Evolutionary conservation across 495 filamentous ascomycete genomes (phyloP).

Genomic region (Hypoxylon crocopeplum): DNA sequence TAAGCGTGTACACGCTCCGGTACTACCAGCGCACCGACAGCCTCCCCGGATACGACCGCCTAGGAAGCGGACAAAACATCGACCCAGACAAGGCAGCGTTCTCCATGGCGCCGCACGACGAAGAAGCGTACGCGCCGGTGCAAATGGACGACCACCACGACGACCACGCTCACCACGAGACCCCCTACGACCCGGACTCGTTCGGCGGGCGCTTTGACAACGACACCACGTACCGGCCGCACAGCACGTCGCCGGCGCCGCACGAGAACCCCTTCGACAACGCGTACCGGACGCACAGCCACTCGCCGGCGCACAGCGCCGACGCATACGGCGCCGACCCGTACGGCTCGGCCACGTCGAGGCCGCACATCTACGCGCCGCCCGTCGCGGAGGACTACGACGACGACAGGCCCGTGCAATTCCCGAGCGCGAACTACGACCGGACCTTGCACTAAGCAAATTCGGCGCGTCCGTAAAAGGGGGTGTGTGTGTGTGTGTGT

Average conservation of each 20-base stretch:
- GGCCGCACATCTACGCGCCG: constrained; percentile 43
- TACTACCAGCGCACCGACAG: constrained; percentile 80
- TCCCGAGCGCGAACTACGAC: constrained; percentile 54
- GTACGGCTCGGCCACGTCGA: constrained; percentile 32
- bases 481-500: neutral
- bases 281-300: constrained; percentile 42
- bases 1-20: constrained; percentile 79
- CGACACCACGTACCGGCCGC: constrained; percentile 41
- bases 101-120: constrained; percentile 62
- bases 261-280: constrained; percentile 53
- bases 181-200: constrained; percentile 43
- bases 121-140: constrained; percentile 58
- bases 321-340: constrained; percentile 45
- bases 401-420: constrained; percentile 46
- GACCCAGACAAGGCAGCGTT: constrained; percentile 66
- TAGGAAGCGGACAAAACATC: constrained; percentile 58
- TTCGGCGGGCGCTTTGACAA: constrained; percentile 40
- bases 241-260: constrained; percentile 40
- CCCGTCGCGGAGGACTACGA: constrained; percentile 50
- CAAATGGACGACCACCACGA: constrained; percentile 52
- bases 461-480: too few relatives aligned
- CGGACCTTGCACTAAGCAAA: constrained; percentile 43
- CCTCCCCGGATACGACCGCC: constrained; percentile 71
- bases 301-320: constrained; percentile 29
- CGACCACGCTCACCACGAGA: constrained; percentile 40